A percentile compares a stretch with the other conserved stretches of the same genome.
phyloP scores from a whole-genome alignment of 345 rosid genomes.

The Gossypium raimondii region DNA sequence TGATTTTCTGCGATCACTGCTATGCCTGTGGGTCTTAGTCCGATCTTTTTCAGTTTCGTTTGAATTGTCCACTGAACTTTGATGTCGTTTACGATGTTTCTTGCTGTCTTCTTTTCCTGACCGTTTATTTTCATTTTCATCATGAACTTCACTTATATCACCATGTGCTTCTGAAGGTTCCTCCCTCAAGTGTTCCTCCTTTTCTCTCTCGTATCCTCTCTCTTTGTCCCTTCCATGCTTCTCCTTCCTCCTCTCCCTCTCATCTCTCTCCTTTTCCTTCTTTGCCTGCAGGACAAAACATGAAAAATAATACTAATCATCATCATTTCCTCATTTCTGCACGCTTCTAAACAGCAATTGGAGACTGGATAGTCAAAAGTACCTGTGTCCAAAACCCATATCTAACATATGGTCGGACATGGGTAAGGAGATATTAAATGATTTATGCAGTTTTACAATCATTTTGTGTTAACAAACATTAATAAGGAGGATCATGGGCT shows the following conservation, averaged over 20 bases:
- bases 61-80: constrained; percentile 35
- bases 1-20: constrained; percentile 54
- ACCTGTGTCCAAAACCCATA: neutral
- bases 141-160: constrained; percentile 39
- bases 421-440: neutral
- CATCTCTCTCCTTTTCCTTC: constrained; percentile 65
- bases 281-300: constrained; percentile 44
- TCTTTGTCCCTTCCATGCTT: constrained; percentile 71
- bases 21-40: constrained; percentile 47
- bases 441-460: neutral
- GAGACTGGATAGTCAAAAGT: neutral
- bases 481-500: neutral
- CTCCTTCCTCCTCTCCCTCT: constrained; percentile 55
- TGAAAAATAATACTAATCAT: neutral
- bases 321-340: neutral
- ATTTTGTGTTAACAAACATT: neutral
- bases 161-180: constrained; percentile 41
- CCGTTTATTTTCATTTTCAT: constrained; percentile 42
- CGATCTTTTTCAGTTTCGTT: constrained; percentile 54
- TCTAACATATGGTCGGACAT: neutral
- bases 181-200: constrained; percentile 43
- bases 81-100: constrained; percentile 59
- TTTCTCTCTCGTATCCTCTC: constrained; percentile 58
- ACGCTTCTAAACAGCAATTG: neutral
- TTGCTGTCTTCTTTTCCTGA: constrained; percentile 51